Evolutionary conservation across 2,329 filamentous ascomycete species (phyloP).

Genomic region (Parafenestella ontariensis): DNA sequence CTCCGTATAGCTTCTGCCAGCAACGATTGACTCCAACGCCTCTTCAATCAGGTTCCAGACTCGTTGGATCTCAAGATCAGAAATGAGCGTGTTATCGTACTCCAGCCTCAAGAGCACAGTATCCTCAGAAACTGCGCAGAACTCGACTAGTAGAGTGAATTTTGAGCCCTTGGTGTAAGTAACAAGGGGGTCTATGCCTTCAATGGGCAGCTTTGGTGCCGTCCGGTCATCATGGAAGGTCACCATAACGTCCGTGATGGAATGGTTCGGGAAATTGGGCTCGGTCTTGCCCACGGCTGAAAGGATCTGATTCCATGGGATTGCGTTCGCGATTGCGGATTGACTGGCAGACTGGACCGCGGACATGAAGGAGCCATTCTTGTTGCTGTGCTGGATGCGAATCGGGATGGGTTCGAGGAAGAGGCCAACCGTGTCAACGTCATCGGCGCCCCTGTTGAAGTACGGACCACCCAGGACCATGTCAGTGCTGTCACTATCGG

Average conservation of each 20-base stretch:
- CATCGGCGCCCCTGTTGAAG: constrained; percentile 30
- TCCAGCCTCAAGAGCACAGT: constrained; percentile 10
- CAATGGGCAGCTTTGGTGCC: constrained; percentile 9
- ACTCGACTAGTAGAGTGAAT: constrained; percentile 29
- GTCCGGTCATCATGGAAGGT: constrained; percentile 35
- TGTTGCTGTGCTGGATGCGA: constrained; percentile 14
- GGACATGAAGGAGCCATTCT: constrained; percentile 2
- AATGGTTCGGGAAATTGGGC: constrained; percentile 10
- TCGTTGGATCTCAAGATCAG: background rate
- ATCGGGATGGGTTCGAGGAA: constrained; percentile 43
- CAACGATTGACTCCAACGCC: background rate
- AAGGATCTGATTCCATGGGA: constrained; percentile 36
- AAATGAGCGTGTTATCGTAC: constrained; percentile 12
- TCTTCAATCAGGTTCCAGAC: constrained; percentile 2
- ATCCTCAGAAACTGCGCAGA: constrained; percentile 6
- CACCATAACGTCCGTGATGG: constrained; percentile 7
- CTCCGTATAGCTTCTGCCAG: constrained; percentile 1
- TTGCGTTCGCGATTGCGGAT: constrained; percentile 34
- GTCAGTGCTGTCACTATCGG: constrained; percentile 18
- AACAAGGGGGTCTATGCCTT: constrained; percentile 11
- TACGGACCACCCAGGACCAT: constrained; percentile 36
- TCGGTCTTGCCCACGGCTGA: constrained; percentile 15
- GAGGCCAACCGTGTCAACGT: constrained; percentile 33
- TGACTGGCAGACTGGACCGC: constrained; percentile 29
- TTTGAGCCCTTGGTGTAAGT: constrained; percentile 22